These are phyloP conservation scores for Macrolepiota fuliginosa DNA, from an alignment of 768 basidiomycete species.

Conservation along the genomic window DNA sequence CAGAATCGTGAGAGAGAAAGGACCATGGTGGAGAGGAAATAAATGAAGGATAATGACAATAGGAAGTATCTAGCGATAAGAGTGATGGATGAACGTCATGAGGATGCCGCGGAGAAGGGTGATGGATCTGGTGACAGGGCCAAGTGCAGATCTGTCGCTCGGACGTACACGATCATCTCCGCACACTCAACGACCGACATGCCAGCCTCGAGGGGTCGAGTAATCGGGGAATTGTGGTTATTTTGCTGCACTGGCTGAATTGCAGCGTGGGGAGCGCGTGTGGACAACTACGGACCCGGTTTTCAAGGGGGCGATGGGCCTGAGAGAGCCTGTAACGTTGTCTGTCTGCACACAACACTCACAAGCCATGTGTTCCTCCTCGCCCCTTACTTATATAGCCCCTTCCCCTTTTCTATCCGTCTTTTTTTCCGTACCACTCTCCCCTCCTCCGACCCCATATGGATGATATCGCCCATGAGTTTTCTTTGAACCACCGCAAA, in stretches of 20 bases:
- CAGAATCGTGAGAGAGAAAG: neutral
- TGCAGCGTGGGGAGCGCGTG: slow-evolving; percentile 15
- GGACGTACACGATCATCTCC: slow-evolving; percentile 16
- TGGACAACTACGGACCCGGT: slow-evolving; percentile 12
- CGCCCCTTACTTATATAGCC: slow-evolving; percentile 36
- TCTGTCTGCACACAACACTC: slow-evolving; percentile 17
- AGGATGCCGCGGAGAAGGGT: slow-evolving; percentile 4
- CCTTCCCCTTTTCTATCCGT: slow-evolving; percentile 20
- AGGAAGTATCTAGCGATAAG: neutral
- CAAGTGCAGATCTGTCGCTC: slow-evolving; percentile 3
- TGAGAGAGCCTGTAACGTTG: slow-evolving; percentile 10
- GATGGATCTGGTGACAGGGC: slow-evolving; percentile 3
- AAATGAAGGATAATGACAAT: neutral
- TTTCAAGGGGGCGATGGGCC: slow-evolving; percentile 14
- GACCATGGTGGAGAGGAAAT: neutral
- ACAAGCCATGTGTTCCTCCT: slow-evolving; percentile 43
- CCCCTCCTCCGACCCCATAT: slow-evolving; percentile 28
- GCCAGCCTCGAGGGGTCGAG: slow-evolving; percentile 5
- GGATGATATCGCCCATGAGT: slow-evolving; percentile 61
- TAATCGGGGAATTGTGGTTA: slow-evolving; percentile 3
- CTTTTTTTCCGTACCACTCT: slow-evolving; percentile 25
- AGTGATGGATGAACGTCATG: neutral
- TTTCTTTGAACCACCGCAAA: slow-evolving; percentile 56
- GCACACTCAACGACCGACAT: neutral
- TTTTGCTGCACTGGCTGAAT: neutral